Base-by-base conservation (phyloP, 306 rosid species). In the Cucurbita argyrosperma region DNA sequence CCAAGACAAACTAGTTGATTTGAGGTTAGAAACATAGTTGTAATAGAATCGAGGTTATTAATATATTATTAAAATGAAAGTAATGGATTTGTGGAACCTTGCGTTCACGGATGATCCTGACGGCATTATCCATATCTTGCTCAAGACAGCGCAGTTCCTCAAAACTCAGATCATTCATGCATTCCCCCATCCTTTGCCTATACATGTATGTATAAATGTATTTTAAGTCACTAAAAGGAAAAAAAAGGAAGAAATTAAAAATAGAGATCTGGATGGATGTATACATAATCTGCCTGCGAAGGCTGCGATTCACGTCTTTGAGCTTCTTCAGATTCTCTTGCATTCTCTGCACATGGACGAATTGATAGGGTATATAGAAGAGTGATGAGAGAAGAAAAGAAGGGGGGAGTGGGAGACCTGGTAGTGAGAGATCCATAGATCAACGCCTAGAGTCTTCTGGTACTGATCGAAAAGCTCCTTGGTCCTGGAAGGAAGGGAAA, bases 151-250 rank as follows among this genome's bases (percentile, higher is more conserved):
- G 78, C 23, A 93, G 86, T 18, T 93, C 90, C 8, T 81, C 84
- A 65, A 87, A 84, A 69, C 19, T 71, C 82, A 93, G 80, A 83
- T 82, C 88, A 40, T 85, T 76, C 74, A 86, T 56, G 76, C 85
- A 87, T 43, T 89, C 86, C 15, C 97, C 98, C 80, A 78, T 76
- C 83, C 96, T 90, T 78, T 89, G 97, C 83, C 98, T 91, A 0
- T 0, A 18, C 0, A 1, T 30, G 13, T 13, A 13, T 4, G 4
- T 4, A 4, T 4, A 56, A 0, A 8, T 18, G 21, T 56, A n/a
- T 13, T 40, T 15, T 16, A 15, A 15, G 35, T 30, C 2, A 2
- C 2, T 4, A 30, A 2, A 69, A 4, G 38, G 14, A 51, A 50
- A 51, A 51, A 50, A 5, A 14, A 14, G 5, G 8, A 8, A 16